Evolutionary conservation across 2,329 filamentous ascomycete species (phyloP), one percentile per base, ranked within the genome.

Genomic region (Aureobasidium sp.): DNA sequence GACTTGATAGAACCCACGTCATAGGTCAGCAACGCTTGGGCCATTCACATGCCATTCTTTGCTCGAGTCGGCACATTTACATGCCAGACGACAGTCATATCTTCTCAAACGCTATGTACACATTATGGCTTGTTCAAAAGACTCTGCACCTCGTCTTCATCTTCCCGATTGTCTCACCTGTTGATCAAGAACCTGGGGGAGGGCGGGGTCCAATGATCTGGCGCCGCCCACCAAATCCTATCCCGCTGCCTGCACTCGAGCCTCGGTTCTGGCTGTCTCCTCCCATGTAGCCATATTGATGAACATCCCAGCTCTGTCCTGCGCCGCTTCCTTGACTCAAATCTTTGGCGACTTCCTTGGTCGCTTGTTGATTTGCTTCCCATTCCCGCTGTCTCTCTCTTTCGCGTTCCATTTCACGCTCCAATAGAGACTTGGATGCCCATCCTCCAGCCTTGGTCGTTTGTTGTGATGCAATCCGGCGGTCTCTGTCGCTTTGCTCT

Each of bases 161-260:
- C 31, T 33, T 33, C 31, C 9, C 31, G 9, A 33, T 8, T 33
- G 9, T 29, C 35, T n/a, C 4, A 5, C 53, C 8, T 22, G 22
- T 31, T 4, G 12, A n/a, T 45, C 22, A 47, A 5, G 54, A 58
- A 11, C 37, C 24, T 60, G 60, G 62, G 67, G 87, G 77, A 52
- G 88, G 87, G 70, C 88, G 79, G 0, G 89, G 89, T 12, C 89
- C 89, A n/a, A 90, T 85, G 73, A 93, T 91, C 77, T 89, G 88
- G 70, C 89, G 82, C 70, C 87, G 79, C 0, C 86, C 86, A 0
- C 86, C 85, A 44, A 89, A 87, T 50, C 74, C 74, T 61, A 81
- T 80, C 0, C 78, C 78, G 63, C 87, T 88, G 2, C 86, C 86
- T 65, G 84, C 78, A 2, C 71, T 72, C 1, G 86, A 87, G 9